Base-by-base conservation (phyloP, 1,284 basidiomycete genomes). In the Cutaneotrichosporon cutaneum region DNA sequence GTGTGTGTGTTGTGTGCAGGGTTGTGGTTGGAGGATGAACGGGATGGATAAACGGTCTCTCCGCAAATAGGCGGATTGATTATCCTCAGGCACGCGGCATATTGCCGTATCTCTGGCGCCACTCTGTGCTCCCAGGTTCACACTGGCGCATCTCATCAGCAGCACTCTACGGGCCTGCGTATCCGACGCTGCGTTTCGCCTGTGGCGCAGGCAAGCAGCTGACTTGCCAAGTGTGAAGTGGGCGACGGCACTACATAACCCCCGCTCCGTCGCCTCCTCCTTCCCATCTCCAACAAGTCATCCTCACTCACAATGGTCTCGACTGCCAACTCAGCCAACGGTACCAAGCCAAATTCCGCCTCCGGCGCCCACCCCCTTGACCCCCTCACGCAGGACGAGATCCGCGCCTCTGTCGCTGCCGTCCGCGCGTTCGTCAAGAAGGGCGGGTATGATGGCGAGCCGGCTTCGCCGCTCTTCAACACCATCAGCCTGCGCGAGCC, bases 351-450 rank as follows among this genome's bases (percentile, higher is more conserved):
- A 24, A 50, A 36, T 39, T 30, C 6, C 39, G 39, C 39, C 39
- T 39, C 60, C 4, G 32, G 54, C 36, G 70, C 70, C 21, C 81
- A 82, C 69, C 81, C 81, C 16, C 76, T 81, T 58, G 81, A 82
- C 65, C 78, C 81, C 22, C 73, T 82, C 50, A 71, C 73, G 16
- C 59, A 72, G 10, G 60, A 35, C 5, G 81, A 82, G 73, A 78
- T 81, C 67, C 58, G 54, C 11, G 35, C 59, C n/a, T 69, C 74
- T 4, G 75, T 74, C 58, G 65, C 63, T 18, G 70, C 75, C 35
- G 69, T 79, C 59, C 71, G 74, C 47, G 62, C 68, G 6, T 69
- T 72, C 58, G 51, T 75, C 39, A 62, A 62, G 45, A 70, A 66
- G 56, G 63, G 67, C 26, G 47, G 54, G 18, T 60, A 64, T 54